Percentiles rank a stretch among this genome's conserved stretches.
Evolutionary conservation across 768 basidiomycete species (phyloP).

Genomic region (Serendipita indica): DNA sequence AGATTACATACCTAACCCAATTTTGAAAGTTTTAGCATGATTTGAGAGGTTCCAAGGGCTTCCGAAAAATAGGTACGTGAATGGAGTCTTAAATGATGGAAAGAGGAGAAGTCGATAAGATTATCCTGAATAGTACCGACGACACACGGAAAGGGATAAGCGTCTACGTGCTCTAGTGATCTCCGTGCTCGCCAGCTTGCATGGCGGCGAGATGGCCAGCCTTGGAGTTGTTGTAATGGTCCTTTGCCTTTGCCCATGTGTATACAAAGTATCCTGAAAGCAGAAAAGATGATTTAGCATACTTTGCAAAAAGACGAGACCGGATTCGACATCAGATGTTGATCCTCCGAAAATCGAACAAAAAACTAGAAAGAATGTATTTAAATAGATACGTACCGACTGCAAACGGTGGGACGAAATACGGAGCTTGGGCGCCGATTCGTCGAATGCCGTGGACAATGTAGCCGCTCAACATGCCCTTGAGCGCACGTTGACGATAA

Average conservation of each 20-base stretch:
- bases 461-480: conserved; percentile 56
- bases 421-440: conserved; percentile 54
- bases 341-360: not conserved
- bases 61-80: too few relatives aligned
- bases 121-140: too few relatives aligned
- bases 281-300: not conserved
- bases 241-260: conserved; percentile 58
- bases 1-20: too few relatives aligned
- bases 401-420: conserved; percentile 65
- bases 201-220: conserved; percentile 50
- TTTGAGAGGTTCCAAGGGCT: too few relatives aligned
- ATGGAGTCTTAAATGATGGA: too few relatives aligned
- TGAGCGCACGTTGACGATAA: conserved; percentile 58
- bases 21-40: too few relatives aligned
- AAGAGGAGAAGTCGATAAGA: too few relatives aligned
- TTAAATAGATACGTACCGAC: conserved; percentile 39
- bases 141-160: too few relatives aligned
- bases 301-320: not conserved
- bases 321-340: not conserved
- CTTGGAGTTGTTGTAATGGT: conserved; percentile 60
- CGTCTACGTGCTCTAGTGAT: not conserved
- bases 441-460: conserved; percentile 79
- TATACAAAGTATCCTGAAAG: conserved; percentile 59
- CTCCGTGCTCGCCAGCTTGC: conserved; percentile 13
- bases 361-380: not conserved